Conservation (phyloP, 2,329 filamentous ascomycete genomes). For the Fusarium heterosporum region DNA sequence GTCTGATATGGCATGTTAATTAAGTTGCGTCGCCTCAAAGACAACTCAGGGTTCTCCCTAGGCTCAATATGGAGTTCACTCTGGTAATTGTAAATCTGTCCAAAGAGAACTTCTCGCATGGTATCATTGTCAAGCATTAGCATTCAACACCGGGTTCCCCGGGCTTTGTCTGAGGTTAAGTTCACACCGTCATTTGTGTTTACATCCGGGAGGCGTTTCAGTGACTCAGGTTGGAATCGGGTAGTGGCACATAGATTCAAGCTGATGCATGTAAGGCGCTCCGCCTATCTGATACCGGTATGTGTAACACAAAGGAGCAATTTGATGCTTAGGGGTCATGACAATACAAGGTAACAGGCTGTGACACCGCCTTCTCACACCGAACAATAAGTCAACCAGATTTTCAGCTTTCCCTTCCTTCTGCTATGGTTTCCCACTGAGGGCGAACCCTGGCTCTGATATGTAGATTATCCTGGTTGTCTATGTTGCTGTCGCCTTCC, state of each 20-base stretch:
- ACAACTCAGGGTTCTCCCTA: constrained; percentile 21
- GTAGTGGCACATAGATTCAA: constrained; percentile 10
- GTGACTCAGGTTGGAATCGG: constrained; percentile 22
- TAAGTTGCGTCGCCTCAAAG: constrained; percentile 22
- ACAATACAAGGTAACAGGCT: neutral
- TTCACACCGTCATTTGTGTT: constrained; percentile 22
- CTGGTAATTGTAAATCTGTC: constrained; percentile 5
- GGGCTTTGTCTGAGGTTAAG: constrained; percentile 10
- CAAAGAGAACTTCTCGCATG: constrained; percentile 18
- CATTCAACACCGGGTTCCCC: constrained; percentile 23
- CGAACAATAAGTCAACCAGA: neutral
- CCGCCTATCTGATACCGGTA: constrained; percentile 13
- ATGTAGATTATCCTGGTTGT: constrained; percentile 10
- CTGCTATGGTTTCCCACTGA: constrained; percentile 2
- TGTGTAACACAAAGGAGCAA: constrained; percentile 1
- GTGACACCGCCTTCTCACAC: neutral
- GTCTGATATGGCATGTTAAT: constrained; percentile 34
- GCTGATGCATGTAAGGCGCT: constrained; percentile 7
- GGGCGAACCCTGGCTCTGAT: constrained; percentile 14
- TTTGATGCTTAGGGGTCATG: neutral
- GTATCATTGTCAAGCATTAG: constrained; percentile 14
- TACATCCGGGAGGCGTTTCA: constrained; percentile 8
- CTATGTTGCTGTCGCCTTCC: constrained; percentile 15
- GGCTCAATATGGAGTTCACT: constrained; percentile 11
- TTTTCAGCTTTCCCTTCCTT: neutral